Evolutionary conservation across 2,329 filamentous ascomycete species (phyloP), one percentile per base, ranked within the genome.

Genomic region (Boeremia lycopersici): DNA sequence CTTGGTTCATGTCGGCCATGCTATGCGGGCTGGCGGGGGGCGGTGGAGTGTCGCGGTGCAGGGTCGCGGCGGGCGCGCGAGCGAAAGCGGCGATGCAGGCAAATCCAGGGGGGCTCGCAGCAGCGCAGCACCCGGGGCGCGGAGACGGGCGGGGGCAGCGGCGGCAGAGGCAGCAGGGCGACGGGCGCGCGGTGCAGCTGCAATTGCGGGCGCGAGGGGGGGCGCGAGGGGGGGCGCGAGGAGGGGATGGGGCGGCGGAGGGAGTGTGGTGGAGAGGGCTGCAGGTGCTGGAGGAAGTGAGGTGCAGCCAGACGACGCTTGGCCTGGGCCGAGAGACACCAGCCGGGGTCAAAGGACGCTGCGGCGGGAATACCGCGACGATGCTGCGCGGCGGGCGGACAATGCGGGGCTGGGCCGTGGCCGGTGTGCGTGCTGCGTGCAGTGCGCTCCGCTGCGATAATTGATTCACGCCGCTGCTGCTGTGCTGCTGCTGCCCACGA

Each of bases 1-100:
- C 79, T 61, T 78, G 77, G 63, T 75, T 80, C 73, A 79, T 78
- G 67, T 81, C 79, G 69, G 79, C 78, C 78, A 80, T 75, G 62
- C 49, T 71, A 59, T 48, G 48, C 35, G 23, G 19, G 48, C 49
- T 45, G 41, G 48, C 42, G 47, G 39, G 58, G 45, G n/a, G 55
- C 44, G 52, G 46, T 57, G 31, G 45, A 15, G 33, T 15, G 33
- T 34, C 33, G 33, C n/a, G 31, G 33, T 35, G n/a, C n/a, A 19
- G 15, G 2, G 46, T 49, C 46, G 52, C 52, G 51, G 48, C 40
- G 59, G 60, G 63, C 63, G 59, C 62, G 56, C 51, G 53, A 56
- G 56, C 61, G 60, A 48, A 48, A 57, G 59, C 47, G 53, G 39
- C 42, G 53, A 51, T 19, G 53, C 53, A 62, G 52, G 65, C 65